phyloP scores from a whole-genome alignment of 106 monocot species.

The Acorus gramineus region DNA sequence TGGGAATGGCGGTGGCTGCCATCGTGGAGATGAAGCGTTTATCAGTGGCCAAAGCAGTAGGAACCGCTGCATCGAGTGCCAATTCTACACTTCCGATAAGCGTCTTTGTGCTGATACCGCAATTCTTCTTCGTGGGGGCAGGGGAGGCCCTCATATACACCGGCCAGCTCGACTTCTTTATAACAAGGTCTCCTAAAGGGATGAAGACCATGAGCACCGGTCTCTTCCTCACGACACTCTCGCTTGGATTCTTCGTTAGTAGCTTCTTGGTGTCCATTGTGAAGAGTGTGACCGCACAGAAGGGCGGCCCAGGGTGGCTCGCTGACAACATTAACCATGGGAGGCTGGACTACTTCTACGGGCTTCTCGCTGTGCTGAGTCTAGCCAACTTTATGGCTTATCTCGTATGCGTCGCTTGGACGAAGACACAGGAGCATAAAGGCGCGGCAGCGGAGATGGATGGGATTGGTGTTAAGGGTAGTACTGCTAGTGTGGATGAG shows the following conservation, averaged over 20 bases:
- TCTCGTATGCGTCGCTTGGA: no score
- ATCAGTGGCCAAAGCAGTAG: slow-evolving; percentile 13
- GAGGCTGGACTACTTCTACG: no score
- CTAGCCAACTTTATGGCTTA: no score
- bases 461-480: no score
- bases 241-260: slow-evolving; percentile 89
- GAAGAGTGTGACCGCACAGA: slow-evolving; percentile 31
- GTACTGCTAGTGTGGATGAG: no score
- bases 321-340: no score
- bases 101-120: slow-evolving; percentile 64
- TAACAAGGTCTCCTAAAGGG: slow-evolving; percentile 61
- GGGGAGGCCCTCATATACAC: slow-evolving; percentile 92
- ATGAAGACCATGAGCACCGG: slow-evolving; percentile 98
- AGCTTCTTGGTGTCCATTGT: slow-evolving; percentile 49
- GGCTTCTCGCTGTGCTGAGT: no score
- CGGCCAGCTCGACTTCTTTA: slow-evolving; percentile 89
- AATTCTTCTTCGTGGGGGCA: slow-evolving; percentile 79
- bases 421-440: no score
- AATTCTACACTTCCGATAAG: slow-evolving; percentile 42
- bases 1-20: slow-evolving; percentile 52
- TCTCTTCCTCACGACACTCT: slow-evolving; percentile 58
- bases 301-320: slow-evolving; percentile 39
- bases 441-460: no score
- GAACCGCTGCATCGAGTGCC: background rate
- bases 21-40: slow-evolving; percentile 38